Evolutionary conservation across 768 basidiomycete genomes (phyloP).

Genomic region (Kwoniella newhampshirensis): DNA sequence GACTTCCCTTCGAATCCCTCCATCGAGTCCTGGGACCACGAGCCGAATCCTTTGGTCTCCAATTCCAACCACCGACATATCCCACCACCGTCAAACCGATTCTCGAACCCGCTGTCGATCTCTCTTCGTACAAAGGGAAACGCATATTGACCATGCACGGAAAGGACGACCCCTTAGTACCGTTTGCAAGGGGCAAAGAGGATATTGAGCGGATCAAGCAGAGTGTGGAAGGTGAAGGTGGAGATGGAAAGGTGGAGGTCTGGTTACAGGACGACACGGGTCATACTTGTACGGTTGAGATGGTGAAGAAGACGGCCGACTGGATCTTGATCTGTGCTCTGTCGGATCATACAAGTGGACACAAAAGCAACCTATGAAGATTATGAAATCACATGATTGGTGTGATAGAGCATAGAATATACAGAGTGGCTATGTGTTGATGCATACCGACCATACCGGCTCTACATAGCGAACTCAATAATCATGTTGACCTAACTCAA

Average conservation of each 20-base stretch:
- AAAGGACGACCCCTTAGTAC: slow-evolving; percentile 65
- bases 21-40: slow-evolving; percentile 31
- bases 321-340: slow-evolving; percentile 50
- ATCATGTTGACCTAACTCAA: no score
- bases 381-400: no score
- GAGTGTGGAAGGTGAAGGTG: slow-evolving; percentile 56
- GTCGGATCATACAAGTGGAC: no score
- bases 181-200: slow-evolving; percentile 61
- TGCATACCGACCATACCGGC: no score
- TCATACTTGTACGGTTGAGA: slow-evolving; percentile 64
- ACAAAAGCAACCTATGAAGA: neutral
- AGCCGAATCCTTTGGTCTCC: slow-evolving; percentile 58
- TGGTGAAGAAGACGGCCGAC: slow-evolving; percentile 58
- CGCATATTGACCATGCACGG: slow-evolving; percentile 73
- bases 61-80: slow-evolving; percentile 60
- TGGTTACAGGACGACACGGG: slow-evolving; percentile 62
- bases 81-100: slow-evolving; percentile 57
- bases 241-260: slow-evolving; percentile 61
- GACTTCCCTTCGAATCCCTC: slow-evolving; percentile 63
- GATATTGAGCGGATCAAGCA: slow-evolving; percentile 61
- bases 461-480: no score
- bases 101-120: slow-evolving; percentile 57
- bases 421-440: no score
- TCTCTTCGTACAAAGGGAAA: slow-evolving; percentile 65
- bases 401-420: no score